Evolutionary conservation across 208 protist genomes (phyloP), one percentile per base, ranked within the genome.

Genomic region (Angomonas deanei): DNA sequence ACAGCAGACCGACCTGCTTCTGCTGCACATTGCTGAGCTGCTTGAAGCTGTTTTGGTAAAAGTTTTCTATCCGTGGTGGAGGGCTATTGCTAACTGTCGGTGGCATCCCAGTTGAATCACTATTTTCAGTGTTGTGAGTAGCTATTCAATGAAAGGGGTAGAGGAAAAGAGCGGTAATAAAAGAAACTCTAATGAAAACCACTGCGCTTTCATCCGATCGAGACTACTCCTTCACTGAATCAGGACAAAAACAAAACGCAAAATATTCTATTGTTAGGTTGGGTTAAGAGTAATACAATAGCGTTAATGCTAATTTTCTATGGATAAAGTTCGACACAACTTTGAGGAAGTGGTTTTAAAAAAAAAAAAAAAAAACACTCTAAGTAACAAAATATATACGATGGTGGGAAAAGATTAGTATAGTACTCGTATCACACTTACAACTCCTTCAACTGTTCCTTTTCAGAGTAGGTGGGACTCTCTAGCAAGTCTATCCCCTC

Each of bases 21-120:
- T 96, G 89, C 55, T 93, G 86, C 5, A 92, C 63, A 49, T 70
- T 76, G 56, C 79, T 90, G n/a, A 92, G 84, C 52, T 96, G 89
- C 21, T 81, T 87, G 70, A 93, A 91, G 66, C 86, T 93, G 57
- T 76, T 92, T 53, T 87, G 65, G 56, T 93, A 96, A 38, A 89
- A 92, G 65, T 91, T 87, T 28, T 66, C 33, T 27, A 59, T 13
- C 21, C 2, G 8, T 1, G 49, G 46, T 5, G 3, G 27, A 5
- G 30, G 17, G 55, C 36, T 52, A 1, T 59, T 48, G 15, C 33
- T 13, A 1, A 55, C n/a, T 30, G 53, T 59, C 3, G 63, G 63
- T 11, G 53, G 53, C 56, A 71, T 64, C 23, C 2, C 54, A 27
- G 42, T 32, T 56, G 27, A 56, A 53, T 27, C 5, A 53, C 6